A percentile compares a stretch with the other conserved stretches of the same genome.
Evolutionary conservation across 192 early-diverging fungal species (phyloP).

Genomic region (Polychytrium aggregatum): DNA sequence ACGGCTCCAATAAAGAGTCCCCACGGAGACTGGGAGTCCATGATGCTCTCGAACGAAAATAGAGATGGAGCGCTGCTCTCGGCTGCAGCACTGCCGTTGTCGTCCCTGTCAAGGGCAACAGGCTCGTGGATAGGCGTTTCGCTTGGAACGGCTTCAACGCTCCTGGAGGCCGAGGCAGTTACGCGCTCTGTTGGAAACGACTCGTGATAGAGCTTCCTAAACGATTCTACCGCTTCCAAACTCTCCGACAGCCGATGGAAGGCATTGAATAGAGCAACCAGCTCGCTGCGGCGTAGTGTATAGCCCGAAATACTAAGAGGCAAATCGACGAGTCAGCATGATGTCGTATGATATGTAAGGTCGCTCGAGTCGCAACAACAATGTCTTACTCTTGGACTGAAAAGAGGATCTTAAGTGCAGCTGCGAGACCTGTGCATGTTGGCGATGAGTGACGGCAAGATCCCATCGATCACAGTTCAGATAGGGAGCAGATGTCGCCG

Average conservation of each 20-base stretch:
- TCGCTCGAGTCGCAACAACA: slow-evolving; percentile 27
- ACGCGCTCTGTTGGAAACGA: neutral
- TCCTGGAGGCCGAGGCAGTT: too few relatives aligned
- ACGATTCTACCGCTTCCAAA: slow-evolving; percentile 66
- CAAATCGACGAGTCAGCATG: slow-evolving; percentile 2
- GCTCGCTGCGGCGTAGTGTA: slow-evolving; percentile 60
- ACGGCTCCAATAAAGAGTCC: too few relatives aligned
- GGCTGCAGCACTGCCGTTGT: too few relatives aligned
- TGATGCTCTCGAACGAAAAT: too few relatives aligned
- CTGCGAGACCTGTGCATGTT: slow-evolving; percentile 79
- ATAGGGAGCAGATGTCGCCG: too few relatives aligned
- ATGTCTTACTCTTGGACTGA: slow-evolving; percentile 68
- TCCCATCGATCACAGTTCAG: too few relatives aligned
- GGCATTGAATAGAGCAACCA: slow-evolving; percentile 85
- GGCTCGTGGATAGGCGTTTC: too few relatives aligned
- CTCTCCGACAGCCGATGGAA: slow-evolving; percentile 81
- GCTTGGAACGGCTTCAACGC: too few relatives aligned
- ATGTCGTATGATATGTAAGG: neutral
- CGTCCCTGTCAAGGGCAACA: too few relatives aligned
- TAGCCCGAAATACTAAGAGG: slow-evolving; percentile 16
- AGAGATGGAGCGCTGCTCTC: too few relatives aligned
- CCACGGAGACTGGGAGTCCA: too few relatives aligned
- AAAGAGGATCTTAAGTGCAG: slow-evolving; percentile 92
- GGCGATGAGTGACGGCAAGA: too few relatives aligned
- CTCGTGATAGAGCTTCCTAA: slow-evolving; percentile 31